Base-by-base conservation (phyloP, 192 early-diverging fungal species). In the Umbelopsis isabellina region DNA sequence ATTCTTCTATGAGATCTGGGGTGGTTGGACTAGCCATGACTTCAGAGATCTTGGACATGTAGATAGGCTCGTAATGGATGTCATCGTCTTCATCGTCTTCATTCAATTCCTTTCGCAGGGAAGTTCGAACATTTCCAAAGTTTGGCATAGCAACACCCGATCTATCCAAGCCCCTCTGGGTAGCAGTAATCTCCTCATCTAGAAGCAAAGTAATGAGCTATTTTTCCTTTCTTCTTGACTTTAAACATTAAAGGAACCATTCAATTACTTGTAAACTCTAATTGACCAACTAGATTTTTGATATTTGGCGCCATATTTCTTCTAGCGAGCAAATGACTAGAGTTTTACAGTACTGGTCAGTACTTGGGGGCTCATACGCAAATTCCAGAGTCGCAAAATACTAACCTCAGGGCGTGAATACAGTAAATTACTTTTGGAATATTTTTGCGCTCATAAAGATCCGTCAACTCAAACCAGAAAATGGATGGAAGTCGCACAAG, bases 391-490 rank as follows among this genome's bases (percentile, higher is more conserved):
- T 65, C n/a, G 16, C 49, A 49, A 4, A 27, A 13, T 55, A 15
- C 13, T 65, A 78, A 92, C 91, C 91, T 95, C 46, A 98, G 84
- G 12, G 96, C 96, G 71, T 98, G 96, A 76, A 99, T 92, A 80
- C 96, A 98, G 77, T 97, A 97, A 72, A 99, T 95, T 22, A 99
- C 98, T 75, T 95, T 95, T 11, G 98, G 98, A 74, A 99, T 94
- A 75, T 99, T 99, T 72, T 98, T 99, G 80, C 94, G 93, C 73
- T 99, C 97, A 81, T 98, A 99, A 50, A 98, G 77, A 78, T 99
- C 98, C 0, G 95, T 96, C 74, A 96, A 82, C 80, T 98, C 97
- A 82, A 99, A 99, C 76, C 95, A 92, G 79, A 98, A 99, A 71
- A 96, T 89, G 84, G 87, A 55, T 10, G 97, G 97, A 18, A 99